Percentiles rank a stretch among this genome's conserved stretches.
Conservation (phyloP, 345 rosid genomes). For the Clausena lansium region DNA sequence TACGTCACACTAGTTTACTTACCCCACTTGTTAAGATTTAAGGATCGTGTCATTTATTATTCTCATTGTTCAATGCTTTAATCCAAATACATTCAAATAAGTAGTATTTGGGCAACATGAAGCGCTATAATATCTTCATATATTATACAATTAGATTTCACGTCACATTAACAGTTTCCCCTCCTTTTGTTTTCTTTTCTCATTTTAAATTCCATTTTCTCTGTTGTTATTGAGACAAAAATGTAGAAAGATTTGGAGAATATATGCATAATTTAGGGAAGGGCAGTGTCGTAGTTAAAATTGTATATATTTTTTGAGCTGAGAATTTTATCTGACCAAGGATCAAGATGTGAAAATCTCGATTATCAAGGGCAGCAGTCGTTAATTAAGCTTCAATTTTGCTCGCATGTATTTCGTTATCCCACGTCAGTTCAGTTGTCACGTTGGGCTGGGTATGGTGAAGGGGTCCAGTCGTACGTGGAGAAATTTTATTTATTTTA, state of each 20-base stretch:
- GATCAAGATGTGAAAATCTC: not conserved
- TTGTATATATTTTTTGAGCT: not conserved
- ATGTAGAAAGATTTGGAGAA: constrained; percentile 25
- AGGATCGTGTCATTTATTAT: constrained; percentile 32
- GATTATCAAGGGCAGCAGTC: not conserved
- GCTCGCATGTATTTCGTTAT: constrained; percentile 21
- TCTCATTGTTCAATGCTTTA: not conserved
- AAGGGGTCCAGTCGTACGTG: too few species aligned
- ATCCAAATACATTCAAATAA: not conserved
- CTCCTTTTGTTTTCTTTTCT: constrained; percentile 13
- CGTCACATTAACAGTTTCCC: not conserved
- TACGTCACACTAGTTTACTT: not conserved
- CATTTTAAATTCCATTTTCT: not conserved
- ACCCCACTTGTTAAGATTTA: constrained; percentile 42
- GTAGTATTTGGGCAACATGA: not conserved
- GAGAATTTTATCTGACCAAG: not conserved
- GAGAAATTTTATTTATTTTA: too few species aligned
- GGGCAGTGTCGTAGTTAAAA: not conserved
- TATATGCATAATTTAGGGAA: constrained; percentile 23
- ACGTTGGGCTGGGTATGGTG: not conserved
- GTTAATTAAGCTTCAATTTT: not conserved
- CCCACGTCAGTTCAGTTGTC: constrained; percentile 25
- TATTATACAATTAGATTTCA: constrained; percentile 6
- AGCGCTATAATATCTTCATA: not conserved
- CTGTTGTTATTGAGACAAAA: constrained; percentile 19